Percentiles rank a stretch among this genome's conserved stretches.
These are phyloP conservation scores for Vitis cinerea DNA, from an alignment of 164 flowering plant genomes.

Conservation along the genomic window DNA sequence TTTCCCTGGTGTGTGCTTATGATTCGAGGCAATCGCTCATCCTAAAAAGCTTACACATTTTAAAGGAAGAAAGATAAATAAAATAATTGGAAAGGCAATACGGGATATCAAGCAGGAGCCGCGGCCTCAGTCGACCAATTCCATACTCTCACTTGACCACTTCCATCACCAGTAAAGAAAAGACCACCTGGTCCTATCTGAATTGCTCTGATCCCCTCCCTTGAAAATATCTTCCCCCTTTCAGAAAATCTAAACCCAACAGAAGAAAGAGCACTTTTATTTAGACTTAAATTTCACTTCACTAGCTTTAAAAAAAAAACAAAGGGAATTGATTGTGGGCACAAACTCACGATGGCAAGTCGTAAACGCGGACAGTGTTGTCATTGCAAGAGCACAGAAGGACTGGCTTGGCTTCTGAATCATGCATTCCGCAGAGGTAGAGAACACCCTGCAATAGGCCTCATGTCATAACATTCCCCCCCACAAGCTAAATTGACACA, in stretches of 20 bases:
- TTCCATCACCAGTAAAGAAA: slow-evolving; percentile 89
- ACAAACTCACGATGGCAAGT: slow-evolving; percentile 85
- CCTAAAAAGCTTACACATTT: no score
- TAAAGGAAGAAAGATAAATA: no score
- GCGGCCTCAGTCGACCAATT: slow-evolving; percentile 27
- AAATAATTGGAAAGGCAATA: no score
- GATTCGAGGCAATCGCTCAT: no score
- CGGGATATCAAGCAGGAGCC: no score
- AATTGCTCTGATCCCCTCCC: slow-evolving; percentile 69
- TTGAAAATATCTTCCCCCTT: slow-evolving; percentile 70
- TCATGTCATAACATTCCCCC: no score
- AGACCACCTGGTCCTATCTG: slow-evolving; percentile 78
- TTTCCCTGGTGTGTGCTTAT: no score
- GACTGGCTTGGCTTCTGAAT: slow-evolving; percentile 61
- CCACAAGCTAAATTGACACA: no score
- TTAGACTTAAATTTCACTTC: not conserved
- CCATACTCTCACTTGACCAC: slow-evolving; percentile 83
- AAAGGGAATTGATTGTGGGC: not conserved
- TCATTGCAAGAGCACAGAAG: slow-evolving; percentile 68
- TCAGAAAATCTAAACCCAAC: slow-evolving; percentile 55
- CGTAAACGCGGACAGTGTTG: slow-evolving; percentile 56
- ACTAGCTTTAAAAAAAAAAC: not conserved
- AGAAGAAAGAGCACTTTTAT: not conserved
- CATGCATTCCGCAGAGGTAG: slow-evolving; percentile 59
- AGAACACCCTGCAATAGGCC: slow-evolving; percentile 50